These are phyloP conservation scores for Boehmeria nivea DNA, from an alignment of 306 rosid genomes.

Conservation along the genomic window DNA sequence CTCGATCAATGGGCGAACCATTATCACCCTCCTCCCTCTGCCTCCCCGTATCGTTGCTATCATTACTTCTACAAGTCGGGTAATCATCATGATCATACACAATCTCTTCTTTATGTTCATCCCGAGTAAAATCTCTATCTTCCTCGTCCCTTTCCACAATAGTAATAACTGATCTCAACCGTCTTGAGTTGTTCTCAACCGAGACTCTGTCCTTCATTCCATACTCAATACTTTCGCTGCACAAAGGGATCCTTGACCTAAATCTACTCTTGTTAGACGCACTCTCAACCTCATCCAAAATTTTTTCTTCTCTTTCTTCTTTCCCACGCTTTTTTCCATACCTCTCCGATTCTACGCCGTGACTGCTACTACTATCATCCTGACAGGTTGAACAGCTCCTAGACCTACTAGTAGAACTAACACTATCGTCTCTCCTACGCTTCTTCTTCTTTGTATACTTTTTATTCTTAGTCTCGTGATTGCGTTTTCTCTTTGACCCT, in stretches of 20 bases:
- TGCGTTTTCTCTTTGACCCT: slow-evolving; percentile 40
- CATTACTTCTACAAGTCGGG: slow-evolving; percentile 64
- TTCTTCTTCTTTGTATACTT: slow-evolving; percentile 54
- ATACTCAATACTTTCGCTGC: slow-evolving; percentile 32
- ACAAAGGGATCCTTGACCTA: slow-evolving; percentile 51
- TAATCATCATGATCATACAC: slow-evolving; percentile 50
- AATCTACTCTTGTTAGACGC: slow-evolving; percentile 38
- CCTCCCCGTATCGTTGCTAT: slow-evolving; percentile 51
- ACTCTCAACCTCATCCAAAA: slow-evolving; percentile 30
- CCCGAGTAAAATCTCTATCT: slow-evolving; percentile 25
- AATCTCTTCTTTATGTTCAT: slow-evolving; percentile 55
- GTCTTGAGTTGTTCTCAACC: slow-evolving; percentile 33
- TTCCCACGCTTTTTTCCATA: slow-evolving; percentile 42
- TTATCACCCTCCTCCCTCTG: slow-evolving; percentile 37
- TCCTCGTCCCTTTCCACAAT: slow-evolving; percentile 37
- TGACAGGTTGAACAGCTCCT: no score
- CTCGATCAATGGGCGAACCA: slow-evolving; percentile 21
- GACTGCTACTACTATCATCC: no score
- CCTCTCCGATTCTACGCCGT: no score
- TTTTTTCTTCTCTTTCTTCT: slow-evolving; percentile 36
- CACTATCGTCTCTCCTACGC: slow-evolving; percentile 44
- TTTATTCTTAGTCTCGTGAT: slow-evolving; percentile 38
- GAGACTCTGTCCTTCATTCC: slow-evolving; percentile 29
- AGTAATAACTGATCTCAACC: slow-evolving; percentile 62
- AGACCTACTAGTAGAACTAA: slow-evolving; percentile 23